These are phyloP conservation scores for Yamadazyma sp. DNA, from an alignment of 805 yeast species.

Conservation along the genomic window DNA sequence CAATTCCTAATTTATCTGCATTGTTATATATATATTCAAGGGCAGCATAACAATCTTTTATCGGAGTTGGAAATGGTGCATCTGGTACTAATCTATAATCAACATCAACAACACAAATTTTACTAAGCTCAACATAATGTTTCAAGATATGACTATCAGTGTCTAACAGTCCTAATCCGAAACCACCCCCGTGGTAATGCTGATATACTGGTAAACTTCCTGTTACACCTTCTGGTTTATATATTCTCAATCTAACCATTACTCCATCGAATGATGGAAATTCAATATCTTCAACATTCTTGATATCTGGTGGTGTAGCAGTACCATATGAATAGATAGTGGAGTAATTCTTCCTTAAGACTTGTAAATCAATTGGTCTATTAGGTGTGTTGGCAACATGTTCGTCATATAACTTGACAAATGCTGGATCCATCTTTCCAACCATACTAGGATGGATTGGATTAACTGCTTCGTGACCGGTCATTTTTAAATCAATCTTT, in stretches of 20 bases:
- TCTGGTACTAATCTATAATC: slow-evolving; percentile 29
- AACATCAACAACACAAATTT: slow-evolving; percentile 26
- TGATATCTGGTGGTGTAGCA: slow-evolving; percentile 23
- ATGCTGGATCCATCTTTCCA: slow-evolving; percentile 31
- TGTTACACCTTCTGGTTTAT: slow-evolving; percentile 21
- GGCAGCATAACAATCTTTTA: slow-evolving; percentile 26
- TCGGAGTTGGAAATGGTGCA: slow-evolving; percentile 21
- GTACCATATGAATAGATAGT: slow-evolving; percentile 34
- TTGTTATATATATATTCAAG: slow-evolving; percentile 20
- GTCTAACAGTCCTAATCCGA: slow-evolving; percentile 29
- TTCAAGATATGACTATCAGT: slow-evolving; percentile 25
- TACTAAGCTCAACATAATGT: slow-evolving; percentile 21
- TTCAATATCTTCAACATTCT: slow-evolving; percentile 21
- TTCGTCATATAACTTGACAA: slow-evolving; percentile 29
- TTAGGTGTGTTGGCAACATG: slow-evolving; percentile 24
- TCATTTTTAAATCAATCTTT: too few relatives aligned
- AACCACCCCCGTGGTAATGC: slow-evolving; percentile 34
- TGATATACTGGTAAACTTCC: slow-evolving; percentile 25
- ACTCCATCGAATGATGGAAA: slow-evolving; percentile 24
- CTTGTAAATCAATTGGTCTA: slow-evolving; percentile 24
- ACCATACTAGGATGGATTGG: slow-evolving; percentile 24
- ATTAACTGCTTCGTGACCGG: slow-evolving; percentile 17
- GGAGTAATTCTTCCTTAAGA: slow-evolving; percentile 29
- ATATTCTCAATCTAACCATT: slow-evolving; percentile 21
- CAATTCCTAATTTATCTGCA: slow-evolving; percentile 16